Evolutionary conservation across 179 eudicot genomes (phyloP), one percentile per base, ranked within the genome.

Genomic region (Corrigiola litoralis): DNA sequence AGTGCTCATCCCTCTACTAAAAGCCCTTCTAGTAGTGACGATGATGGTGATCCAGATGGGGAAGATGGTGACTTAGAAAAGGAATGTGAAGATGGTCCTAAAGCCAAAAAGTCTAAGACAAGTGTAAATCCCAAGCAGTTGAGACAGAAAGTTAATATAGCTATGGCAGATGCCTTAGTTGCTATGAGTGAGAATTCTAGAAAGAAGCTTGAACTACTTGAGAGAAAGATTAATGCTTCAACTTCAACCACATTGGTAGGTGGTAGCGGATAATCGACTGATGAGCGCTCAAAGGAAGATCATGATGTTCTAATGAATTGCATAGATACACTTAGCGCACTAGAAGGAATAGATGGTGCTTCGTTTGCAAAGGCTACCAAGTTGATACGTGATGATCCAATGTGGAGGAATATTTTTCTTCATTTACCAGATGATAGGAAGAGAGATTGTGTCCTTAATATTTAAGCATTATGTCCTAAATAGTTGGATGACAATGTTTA

Each of bases 291-390:
- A 1, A 17, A 17, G 7, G 27, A 17, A 17, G 24, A 62, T 18
- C 36, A 47, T 24, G 57, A 48, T 31, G 12, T 20, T 14, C 21
- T 48, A 0, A 49, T 63, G 57, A 29, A 34, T 4, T 63, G 57
- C 5, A 9, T 63, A 31, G 34, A 29, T 16, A 27, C 17, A 20
- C 2, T 60, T 0, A 25, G 17, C 23, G 6, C 23, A 0, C 49
- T 60, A 18, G 51, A 60, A 28, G 51, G 51, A 20, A 27, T 60
- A 41, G 65, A 41, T 62, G 67, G 66, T 6, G 66, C 52, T 27
- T 61, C 66, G 5, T 61, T 28, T 42, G 48, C 66, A 44, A 61
- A 18, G 25, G 66, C 54, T 6, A 17, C 48, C 4, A 46, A 29
- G 36, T 21, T 61, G 12, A 18, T 46, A 7, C 50, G 46, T 44